phyloP scores from a whole-genome alignment of 768 basidiomycete species.

The Tricholoma flavovirens region DNA sequence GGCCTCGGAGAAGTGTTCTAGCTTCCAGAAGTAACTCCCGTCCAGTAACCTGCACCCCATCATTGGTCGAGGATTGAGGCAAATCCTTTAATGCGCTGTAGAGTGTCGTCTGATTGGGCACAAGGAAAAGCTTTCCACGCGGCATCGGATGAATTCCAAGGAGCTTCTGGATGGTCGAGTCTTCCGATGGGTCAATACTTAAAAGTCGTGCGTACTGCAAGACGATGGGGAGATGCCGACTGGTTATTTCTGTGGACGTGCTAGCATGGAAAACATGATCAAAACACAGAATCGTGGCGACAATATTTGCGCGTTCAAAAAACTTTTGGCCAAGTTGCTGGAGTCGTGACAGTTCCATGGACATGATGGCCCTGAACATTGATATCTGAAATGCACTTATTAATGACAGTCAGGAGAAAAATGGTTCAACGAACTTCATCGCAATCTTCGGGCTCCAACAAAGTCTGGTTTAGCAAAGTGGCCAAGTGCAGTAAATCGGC shows the following conservation, averaged over 20 bases:
- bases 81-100: background rate
- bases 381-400: background rate
- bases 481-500: slow-evolving; percentile 22
- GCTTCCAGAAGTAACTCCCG: background rate
- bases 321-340: slow-evolving; percentile 26
- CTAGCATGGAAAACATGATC: slow-evolving; percentile 37
- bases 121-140: background rate
- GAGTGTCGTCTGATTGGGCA: background rate
- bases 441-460: slow-evolving; percentile 1
- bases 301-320: slow-evolving; percentile 12
- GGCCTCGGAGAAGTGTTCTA: background rate
- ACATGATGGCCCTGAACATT: slow-evolving; percentile 13
- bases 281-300: slow-evolving; percentile 37
- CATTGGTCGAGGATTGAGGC: background rate
- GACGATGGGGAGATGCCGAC: background rate
- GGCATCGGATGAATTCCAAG: background rate
- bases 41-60: background rate
- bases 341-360: slow-evolving; percentile 21
- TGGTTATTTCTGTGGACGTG: slow-evolving; percentile 3
- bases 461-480: slow-evolving; percentile 8
- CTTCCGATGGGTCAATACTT: background rate
- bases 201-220: background rate
- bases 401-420: background rate
- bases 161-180: background rate
- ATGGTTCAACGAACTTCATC: background rate